Evolutionary conservation across 2,329 filamentous ascomycete genomes (phyloP), one percentile per base, ranked within the genome.

Genomic region (Coleophoma crateriformis): DNA sequence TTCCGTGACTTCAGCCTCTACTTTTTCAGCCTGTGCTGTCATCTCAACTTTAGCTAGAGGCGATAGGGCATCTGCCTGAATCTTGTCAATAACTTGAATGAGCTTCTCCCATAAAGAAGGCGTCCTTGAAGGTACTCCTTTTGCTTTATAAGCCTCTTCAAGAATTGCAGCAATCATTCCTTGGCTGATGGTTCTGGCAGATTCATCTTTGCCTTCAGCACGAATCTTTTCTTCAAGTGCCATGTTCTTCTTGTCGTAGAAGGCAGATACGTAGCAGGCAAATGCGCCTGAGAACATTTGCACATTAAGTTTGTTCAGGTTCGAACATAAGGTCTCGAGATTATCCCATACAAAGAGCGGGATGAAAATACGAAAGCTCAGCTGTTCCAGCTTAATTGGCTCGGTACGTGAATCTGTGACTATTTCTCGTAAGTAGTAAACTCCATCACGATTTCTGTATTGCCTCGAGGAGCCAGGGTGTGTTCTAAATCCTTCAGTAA

Each of bases 331-430:
- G 17, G 48, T 39, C 3, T 40, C 34, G 6, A 47, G 17, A 20
- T 53, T 55, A 7, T 40, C 44, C 33, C 20, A 45, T 14, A 55
- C 13, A n/a, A 55, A 37, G 19, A 32, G 22, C 19, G 33, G 44
- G 32, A 42, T 19, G 22, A 55, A 47, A 12, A 45, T 44, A n/a
- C 32, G 33, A 22, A 43, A 34, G n/a, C 32, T 46, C 20, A 53
- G 43, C 17, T 55, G n/a, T 33, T 51, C 17, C 22, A 47, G 7
- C 32, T 20, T 20, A 41, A 55, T 53, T 3, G 47, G 53, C n/a
- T 45, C 39, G n/a, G 43, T 44, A 39, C 51, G 33, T 22, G 10
- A 11, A 27, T 12, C 15, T 20, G 20, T 44, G 41, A 14, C 11
- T 12, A 44, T 44, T 44, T 32, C 20, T 7, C 20, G 20, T 7